Percentiles rank a stretch among this genome's conserved stretches.
Conservation (phyloP, 352 stramenopile genomes). For the Globisporangium parvum region DNA sequence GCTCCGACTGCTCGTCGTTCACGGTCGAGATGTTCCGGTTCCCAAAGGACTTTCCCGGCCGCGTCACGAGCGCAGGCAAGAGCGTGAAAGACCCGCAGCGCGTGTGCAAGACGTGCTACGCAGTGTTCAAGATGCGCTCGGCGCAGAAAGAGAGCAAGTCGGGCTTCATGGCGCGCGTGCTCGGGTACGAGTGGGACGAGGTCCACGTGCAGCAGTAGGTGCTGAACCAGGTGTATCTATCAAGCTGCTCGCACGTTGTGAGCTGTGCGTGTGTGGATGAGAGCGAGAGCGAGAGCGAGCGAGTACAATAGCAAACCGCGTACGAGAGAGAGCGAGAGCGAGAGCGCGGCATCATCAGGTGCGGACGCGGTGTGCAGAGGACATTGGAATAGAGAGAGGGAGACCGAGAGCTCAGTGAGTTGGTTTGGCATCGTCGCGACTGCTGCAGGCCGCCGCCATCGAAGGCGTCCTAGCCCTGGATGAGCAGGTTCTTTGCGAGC, state of each 20-base stretch:
- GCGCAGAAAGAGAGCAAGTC: slow-evolving; percentile 83
- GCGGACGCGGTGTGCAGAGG: too few relatives aligned
- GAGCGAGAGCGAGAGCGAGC: background rate
- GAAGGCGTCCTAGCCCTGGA: background rate
- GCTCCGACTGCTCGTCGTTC: slow-evolving; percentile 74
- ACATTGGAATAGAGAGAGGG: background rate
- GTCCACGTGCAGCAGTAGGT: slow-evolving; percentile 15
- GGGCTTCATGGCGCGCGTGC: slow-evolving; percentile 74
- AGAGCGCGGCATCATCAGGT: too few relatives aligned
- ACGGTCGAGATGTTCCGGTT: slow-evolving; percentile 77
- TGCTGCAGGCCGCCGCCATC: too few relatives aligned
- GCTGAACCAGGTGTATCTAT: background rate
- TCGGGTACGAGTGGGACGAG: slow-evolving; percentile 86
- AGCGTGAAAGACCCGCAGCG: slow-evolving; percentile 73
- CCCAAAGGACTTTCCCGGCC: slow-evolving; percentile 79
- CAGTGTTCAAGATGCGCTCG: slow-evolving; percentile 80
- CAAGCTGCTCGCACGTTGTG: too few relatives aligned
- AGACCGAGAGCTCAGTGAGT: background rate
- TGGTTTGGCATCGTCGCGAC: too few relatives aligned
- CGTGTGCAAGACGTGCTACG: slow-evolving; percentile 77
- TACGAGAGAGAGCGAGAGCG: too few relatives aligned
- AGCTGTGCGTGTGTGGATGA: background rate
- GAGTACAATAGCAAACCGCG: too few relatives aligned
- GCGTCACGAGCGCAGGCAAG: slow-evolving; percentile 55
- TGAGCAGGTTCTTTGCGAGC: slow-evolving; percentile 25